Evolutionary conservation across 169 alveolate species (phyloP).

Genomic region (Plasmodium cynomolgi): DNA sequence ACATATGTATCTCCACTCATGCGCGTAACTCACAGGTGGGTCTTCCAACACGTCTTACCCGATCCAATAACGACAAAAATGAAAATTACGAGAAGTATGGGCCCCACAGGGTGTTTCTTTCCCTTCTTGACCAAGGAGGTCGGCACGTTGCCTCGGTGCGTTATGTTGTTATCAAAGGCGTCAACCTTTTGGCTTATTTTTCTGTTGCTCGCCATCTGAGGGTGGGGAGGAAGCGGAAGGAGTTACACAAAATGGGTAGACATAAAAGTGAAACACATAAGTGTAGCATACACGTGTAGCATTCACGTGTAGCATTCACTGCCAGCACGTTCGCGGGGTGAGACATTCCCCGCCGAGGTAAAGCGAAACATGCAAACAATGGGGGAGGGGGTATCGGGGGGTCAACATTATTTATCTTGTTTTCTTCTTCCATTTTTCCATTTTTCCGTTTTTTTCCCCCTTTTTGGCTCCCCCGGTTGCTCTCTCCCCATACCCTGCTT

Average conservation of each 20-base stretch:
- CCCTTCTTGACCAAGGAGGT: conserved; percentile 50
- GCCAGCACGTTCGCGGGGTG: background rate
- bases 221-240: no score
- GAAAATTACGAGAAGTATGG: conserved; percentile 59
- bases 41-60: conserved; percentile 20
- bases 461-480: background rate
- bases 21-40: background rate
- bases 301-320: background rate
- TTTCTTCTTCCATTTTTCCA: background rate
- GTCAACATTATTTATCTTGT: background rate
- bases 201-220: conserved; percentile 49
- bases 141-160: conserved; percentile 67
- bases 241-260: background rate
- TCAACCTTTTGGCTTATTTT: conserved; percentile 58
- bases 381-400: background rate
- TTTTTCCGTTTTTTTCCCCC: background rate
- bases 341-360: background rate
- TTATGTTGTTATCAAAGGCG: conserved; percentile 52
- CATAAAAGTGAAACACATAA: background rate
- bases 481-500: conserved; percentile 6
- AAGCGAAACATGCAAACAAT: background rate
- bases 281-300: background rate
- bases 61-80: conserved; percentile 74
- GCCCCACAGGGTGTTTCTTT: conserved; percentile 69
- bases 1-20: background rate